Conservation (phyloP, 768 basidiomycete genomes). For the Calocybe indica region DNA sequence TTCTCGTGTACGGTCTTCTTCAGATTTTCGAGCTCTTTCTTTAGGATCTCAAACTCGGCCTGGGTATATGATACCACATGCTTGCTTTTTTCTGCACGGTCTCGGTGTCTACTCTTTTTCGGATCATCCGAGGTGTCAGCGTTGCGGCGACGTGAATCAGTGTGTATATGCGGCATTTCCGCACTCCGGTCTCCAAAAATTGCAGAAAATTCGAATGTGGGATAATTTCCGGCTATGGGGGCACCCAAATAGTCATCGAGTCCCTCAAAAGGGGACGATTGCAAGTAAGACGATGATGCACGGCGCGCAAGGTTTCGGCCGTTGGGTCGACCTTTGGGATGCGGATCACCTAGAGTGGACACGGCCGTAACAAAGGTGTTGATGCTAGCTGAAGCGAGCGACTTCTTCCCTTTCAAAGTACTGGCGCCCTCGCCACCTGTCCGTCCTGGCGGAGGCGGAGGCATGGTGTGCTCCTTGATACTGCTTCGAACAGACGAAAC, state of each 20-base stretch:
- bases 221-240: no score
- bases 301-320: background rate
- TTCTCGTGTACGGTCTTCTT: slow-evolving; percentile 42
- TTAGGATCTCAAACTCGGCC: slow-evolving; percentile 49
- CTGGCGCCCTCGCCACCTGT: no score
- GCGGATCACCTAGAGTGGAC: slow-evolving; percentile 3
- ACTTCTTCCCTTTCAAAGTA: slow-evolving; percentile 20
- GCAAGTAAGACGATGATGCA: background rate
- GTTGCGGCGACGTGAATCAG: slow-evolving; percentile 8
- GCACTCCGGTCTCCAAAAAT: no score
- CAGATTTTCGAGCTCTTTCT: slow-evolving; percentile 49
- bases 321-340: background rate
- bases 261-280: no score
- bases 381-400: slow-evolving; percentile 9
- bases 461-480: no score
- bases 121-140: slow-evolving; percentile 4
- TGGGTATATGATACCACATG: slow-evolving; percentile 31
- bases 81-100: slow-evolving; percentile 9
- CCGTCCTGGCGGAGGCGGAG: no score
- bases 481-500: no score
- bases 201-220: no score
- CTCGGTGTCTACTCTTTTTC: slow-evolving; percentile 9
- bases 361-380: slow-evolving; percentile 7
- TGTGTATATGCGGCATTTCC: background rate
- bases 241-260: no score